Base-by-base conservation (phyloP, 768 basidiomycete genomes). In the Leccinum pellstonianum region DNA sequence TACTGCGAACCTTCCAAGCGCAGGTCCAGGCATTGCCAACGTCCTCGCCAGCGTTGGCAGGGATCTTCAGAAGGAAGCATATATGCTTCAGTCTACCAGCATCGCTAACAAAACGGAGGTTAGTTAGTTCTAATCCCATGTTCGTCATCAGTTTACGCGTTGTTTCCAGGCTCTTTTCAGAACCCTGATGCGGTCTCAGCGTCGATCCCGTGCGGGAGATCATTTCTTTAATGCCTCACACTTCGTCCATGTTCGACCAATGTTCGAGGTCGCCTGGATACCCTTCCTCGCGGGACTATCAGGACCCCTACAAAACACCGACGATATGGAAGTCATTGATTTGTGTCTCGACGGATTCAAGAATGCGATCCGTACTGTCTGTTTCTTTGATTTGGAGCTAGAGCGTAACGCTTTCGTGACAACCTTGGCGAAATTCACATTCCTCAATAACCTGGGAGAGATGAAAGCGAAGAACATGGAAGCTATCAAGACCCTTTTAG, bases 391-490 rank as follows among this genome's bases (percentile, higher is more conserved):
- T 68, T 80, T 98, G 64, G 97, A 98, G 72, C 80, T 99, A 46
- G 94, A 98, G 72, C 86, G 97, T n/a, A 98, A 98, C 68, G 97
- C 95, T 1, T 99, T 98, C 70, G 94, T 99, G 49, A 95, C 95
- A 19, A 99, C 97, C 0, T 80, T 99, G 19, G 88, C 82, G 38
- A 99, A 98, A 73, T 98, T 98, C 74, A 99, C 97, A 0, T 97
- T 97, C 81, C 80, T 98, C 63, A 98, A 92, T 74, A 98, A 99
- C 70, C 77, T 98, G 5, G 94, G 95, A 56, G 97, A 98, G 79
- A 99, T 99, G 97, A 95, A 94, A 77, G 83, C 93, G 35, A 98
- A 98, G 80, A 98, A 98, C 70, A 97, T 99, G 86, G 97, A 98
- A 71, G 97, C 96, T 6, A 98, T 99, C 77, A 98, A 98, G 75